These are phyloP conservation scores for Candida loeiensis DNA, from an alignment of 805 yeast species.

Conservation along the genomic window DNA sequence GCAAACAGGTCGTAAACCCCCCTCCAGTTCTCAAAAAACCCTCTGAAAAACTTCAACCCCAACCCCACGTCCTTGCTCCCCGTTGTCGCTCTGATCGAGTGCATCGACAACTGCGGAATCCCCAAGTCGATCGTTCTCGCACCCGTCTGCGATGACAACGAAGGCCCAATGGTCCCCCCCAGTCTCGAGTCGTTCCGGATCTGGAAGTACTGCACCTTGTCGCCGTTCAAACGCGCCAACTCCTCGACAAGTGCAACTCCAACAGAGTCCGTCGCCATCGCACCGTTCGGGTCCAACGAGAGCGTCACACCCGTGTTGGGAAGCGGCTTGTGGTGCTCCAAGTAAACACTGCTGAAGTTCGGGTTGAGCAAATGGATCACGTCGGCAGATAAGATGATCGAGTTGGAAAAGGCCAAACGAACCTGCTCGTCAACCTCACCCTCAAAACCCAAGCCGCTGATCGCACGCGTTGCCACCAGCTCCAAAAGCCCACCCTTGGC, in stretches of 20 bases:
- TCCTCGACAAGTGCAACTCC: slow-evolving; percentile 70
- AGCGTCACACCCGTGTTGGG: slow-evolving; percentile 75
- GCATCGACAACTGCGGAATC: slow-evolving; percentile 83
- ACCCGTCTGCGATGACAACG: slow-evolving; percentile 59
- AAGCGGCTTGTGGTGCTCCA: slow-evolving; percentile 74
- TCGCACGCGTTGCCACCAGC: slow-evolving; percentile 54
- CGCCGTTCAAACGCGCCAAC: slow-evolving; percentile 61
- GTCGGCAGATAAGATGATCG: slow-evolving; percentile 78
- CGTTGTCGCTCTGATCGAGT: slow-evolving; percentile 75
- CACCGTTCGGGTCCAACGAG: slow-evolving; percentile 73
- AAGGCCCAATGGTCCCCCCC: slow-evolving; percentile 88
- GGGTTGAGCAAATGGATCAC: slow-evolving; percentile 83
- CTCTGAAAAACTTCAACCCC: slow-evolving; percentile 67
- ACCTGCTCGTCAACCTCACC: slow-evolving; percentile 25
- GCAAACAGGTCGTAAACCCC: slow-evolving; percentile 50
- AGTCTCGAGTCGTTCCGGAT: slow-evolving; percentile 80
- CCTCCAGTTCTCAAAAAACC: slow-evolving; percentile 69
- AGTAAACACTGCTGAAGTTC: slow-evolving; percentile 62
- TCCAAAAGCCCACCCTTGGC: slow-evolving; percentile 76
- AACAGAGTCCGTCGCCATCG: slow-evolving; percentile 77
- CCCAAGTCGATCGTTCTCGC: slow-evolving; percentile 79
- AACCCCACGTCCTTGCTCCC: slow-evolving; percentile 77
- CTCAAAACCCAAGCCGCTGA: slow-evolving; percentile 25
- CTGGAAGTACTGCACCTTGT: slow-evolving; percentile 75
- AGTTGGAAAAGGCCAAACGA: slow-evolving; percentile 59